These are phyloP conservation scores for Phytopythium mirpurense DNA, from an alignment of 352 stramenopile genomes.

Conservation along the genomic window DNA sequence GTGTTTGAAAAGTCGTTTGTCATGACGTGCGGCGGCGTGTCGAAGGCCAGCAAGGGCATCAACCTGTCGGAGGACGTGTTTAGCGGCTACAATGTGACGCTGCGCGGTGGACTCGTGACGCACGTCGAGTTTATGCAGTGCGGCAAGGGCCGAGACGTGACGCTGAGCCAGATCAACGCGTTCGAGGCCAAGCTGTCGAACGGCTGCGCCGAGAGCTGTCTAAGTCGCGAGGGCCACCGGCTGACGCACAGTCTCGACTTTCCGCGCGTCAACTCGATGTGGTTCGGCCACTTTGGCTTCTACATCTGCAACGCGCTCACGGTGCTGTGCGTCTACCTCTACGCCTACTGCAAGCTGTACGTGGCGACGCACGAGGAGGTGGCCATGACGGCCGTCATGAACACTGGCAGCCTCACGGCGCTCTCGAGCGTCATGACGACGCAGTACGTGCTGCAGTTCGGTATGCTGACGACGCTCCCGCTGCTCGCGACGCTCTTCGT, in stretches of 20 bases:
- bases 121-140: constrained; percentile 89
- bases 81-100: constrained; percentile 79
- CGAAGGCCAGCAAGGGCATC: constrained; percentile 85
- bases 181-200: constrained; percentile 89
- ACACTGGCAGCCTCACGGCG: constrained; percentile 50
- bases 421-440: constrained; percentile 80
- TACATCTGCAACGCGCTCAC: constrained; percentile 89
- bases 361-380: constrained; percentile 67
- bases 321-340: constrained; percentile 82
- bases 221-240: constrained; percentile 79
- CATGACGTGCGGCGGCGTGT: constrained; percentile 78
- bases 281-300: constrained; percentile 84
- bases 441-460: constrained; percentile 85
- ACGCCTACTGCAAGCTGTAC: constrained; percentile 84
- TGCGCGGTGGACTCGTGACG: constrained; percentile 73
- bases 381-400: constrained; percentile 48
- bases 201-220: constrained; percentile 70
- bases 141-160: constrained; percentile 84
- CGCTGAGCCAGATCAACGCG: constrained; percentile 83
- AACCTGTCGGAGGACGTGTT: constrained; percentile 90
- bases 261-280: constrained; percentile 87
- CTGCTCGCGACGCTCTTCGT: constrained; percentile 75
- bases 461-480: constrained; percentile 78
- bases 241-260: constrained; percentile 79
- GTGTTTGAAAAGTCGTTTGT: constrained; percentile 87